These are phyloP conservation scores for Ganoderma multipileum DNA, from an alignment of 1,284 basidiomycete genomes.

Conservation along the genomic window DNA sequence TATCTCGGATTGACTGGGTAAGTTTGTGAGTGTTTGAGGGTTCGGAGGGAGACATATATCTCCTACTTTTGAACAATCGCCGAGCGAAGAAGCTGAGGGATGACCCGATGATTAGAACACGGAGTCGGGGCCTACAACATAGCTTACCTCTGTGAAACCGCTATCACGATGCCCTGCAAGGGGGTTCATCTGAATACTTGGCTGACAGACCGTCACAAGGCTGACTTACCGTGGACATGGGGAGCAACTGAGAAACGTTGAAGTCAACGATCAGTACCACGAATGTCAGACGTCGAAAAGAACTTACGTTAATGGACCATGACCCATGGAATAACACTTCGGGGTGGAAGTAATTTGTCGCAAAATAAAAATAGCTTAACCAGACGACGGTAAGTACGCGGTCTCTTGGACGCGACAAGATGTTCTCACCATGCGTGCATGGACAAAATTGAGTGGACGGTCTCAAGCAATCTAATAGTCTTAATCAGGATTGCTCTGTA, in stretches of 20 bases:
- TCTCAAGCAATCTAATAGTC: not conserved
- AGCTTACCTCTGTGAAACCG: not conserved
- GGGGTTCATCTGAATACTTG: not conserved
- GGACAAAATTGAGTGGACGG: not conserved
- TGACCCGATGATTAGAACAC: not conserved
- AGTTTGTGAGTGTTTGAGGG: not conserved
- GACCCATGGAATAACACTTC: not conserved
- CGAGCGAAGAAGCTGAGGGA: not conserved
- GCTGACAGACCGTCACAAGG: not conserved
- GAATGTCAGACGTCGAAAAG: not conserved
- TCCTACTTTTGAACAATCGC: slow-evolving; percentile 1
- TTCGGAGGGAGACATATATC: not conserved
- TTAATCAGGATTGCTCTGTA: not conserved
- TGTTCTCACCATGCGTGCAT: not conserved
- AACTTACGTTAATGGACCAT: not conserved
- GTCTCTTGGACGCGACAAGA: not conserved
- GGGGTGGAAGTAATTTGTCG: not conserved
- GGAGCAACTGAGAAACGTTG: not conserved
- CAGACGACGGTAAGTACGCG: not conserved
- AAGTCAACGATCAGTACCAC: not conserved
- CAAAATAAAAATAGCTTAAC: not conserved
- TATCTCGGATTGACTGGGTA: not conserved
- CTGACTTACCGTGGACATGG: not conserved
- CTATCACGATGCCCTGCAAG: not conserved
- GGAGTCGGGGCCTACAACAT: not conserved